These are phyloP conservation scores for Apiospora koreana DNA, from an alignment of 2,329 filamentous ascomycete genomes.

Conservation along the genomic window DNA sequence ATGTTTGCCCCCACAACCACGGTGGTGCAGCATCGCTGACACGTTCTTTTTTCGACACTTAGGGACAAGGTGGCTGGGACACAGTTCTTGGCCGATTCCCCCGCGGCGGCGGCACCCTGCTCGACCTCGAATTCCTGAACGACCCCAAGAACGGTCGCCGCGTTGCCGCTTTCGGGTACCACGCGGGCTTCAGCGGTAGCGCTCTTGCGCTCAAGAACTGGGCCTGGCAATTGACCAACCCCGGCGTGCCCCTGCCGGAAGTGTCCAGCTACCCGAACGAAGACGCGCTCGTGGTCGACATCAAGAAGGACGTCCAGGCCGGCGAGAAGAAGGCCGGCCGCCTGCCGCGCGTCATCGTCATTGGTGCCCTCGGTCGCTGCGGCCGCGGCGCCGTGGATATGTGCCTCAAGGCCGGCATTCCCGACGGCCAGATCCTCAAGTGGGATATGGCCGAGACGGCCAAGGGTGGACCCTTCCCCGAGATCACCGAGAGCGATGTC, in stretches of 20 bases:
- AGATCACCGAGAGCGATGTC: slow-evolving; percentile 75
- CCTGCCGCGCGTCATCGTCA: slow-evolving; percentile 75
- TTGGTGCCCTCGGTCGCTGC: slow-evolving; percentile 82
- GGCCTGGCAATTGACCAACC: slow-evolving; percentile 78
- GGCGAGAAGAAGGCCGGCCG: slow-evolving; percentile 64
- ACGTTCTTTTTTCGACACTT: not conserved
- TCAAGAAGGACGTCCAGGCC: slow-evolving; percentile 69
- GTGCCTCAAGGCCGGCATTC: slow-evolving; percentile 72
- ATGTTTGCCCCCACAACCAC: not conserved
- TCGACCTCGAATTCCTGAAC: slow-evolving; percentile 85
- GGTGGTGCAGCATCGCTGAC: not conserved
- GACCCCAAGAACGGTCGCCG: slow-evolving; percentile 67
- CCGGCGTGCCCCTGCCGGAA: slow-evolving; percentile 65
- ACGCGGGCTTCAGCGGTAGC: slow-evolving; percentile 75
- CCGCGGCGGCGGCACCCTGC: slow-evolving; percentile 72
- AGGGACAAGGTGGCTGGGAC: slow-evolving; percentile 73
- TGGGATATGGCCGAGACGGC: slow-evolving; percentile 81
- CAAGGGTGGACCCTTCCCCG: slow-evolving; percentile 73
- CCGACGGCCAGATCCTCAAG: slow-evolving; percentile 64
- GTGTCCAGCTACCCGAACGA: slow-evolving; percentile 75
- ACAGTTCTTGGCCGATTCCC: slow-evolving; percentile 78
- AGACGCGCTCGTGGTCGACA: slow-evolving; percentile 68
- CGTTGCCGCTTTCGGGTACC: slow-evolving; percentile 72
- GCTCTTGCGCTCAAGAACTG: slow-evolving; percentile 78
- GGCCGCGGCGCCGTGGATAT: slow-evolving; percentile 83